Base-by-base conservation (phyloP, 2,329 filamentous ascomycete species). In the Ceratocystis ficicola region DNA sequence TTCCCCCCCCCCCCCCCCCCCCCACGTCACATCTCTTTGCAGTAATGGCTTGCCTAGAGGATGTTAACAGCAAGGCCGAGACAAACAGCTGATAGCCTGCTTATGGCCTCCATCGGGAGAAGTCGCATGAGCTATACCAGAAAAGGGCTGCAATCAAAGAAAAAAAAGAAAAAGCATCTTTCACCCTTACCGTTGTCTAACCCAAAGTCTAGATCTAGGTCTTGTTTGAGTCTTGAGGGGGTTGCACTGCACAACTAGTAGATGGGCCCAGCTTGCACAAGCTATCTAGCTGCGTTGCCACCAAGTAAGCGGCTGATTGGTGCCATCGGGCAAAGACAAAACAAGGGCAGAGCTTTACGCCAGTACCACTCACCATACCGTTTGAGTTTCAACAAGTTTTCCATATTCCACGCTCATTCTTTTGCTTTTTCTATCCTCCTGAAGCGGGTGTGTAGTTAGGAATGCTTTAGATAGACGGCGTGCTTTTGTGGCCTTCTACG, bases 51-150 rank as follows among this genome's bases (percentile, higher is more conserved):
- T 48, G 44, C 7, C n/a, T 6, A 48, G 44, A 20, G 17, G 5
- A 6, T 48, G 46, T 7, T 50, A 10, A 2, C 32, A 36, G 32
- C 32, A 36, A 36, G 32, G 32, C 32, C 32, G 32, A 32, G 32
- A 41, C 36, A 41, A 12, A 12, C 36, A 41, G 10, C 10, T 12
- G 36, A 41, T 41, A 41, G 46, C 6, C 52, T 57, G 52, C 52
- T 57, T 57, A 57, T 57, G 52, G 10, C 52, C 52, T 30, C 50
- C 25, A 28, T 55, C 52, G 52, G 52, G 8, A 57, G 52, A 28
- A 57, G 28, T 57, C 52, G 12, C 52, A 22, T 28, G 15, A 30
- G 15, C 52, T 10, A 57, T 57, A 22, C 52, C 52, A 1, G 17
- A 57, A 57, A 32, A 57, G 52, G 52, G 30, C 20, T 28, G 32